Conservation (phyloP, 2,329 filamentous ascomycete species). For the Colletotrichum spinosum region DNA sequence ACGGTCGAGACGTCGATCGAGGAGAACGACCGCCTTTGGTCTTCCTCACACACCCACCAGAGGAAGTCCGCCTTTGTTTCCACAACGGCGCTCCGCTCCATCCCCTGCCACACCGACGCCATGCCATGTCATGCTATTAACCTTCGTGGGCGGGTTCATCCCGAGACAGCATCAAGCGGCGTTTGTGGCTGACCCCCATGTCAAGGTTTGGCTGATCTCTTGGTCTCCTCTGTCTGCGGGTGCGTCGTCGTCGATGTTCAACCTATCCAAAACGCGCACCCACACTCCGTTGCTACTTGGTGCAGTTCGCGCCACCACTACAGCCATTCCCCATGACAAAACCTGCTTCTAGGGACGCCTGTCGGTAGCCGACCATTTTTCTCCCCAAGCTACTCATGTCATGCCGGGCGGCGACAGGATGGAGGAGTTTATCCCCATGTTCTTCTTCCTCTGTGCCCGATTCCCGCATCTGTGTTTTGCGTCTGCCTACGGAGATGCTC, state of each 20-base stretch:
- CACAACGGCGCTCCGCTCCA: slow-evolving; percentile 9
- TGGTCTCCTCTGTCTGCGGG: background rate
- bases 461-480: background rate
- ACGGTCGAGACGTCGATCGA: too few species aligned
- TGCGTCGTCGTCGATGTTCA: slow-evolving; percentile 12
- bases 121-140: too few species aligned
- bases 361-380: slow-evolving; percentile 3
- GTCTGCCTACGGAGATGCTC: slow-evolving; percentile 1
- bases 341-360: background rate
- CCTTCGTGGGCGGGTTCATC: background rate
- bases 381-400: slow-evolving; percentile 12
- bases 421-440: slow-evolving; percentile 26
- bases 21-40: too few species aligned
- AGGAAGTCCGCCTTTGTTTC: background rate
- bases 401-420: slow-evolving; percentile 16
- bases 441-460: background rate
- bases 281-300: background rate
- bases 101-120: too few species aligned
- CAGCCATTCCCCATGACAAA: slow-evolving; percentile 18
- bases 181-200: slow-evolving; percentile 29
- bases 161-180: slow-evolving; percentile 21
- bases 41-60: too few species aligned
- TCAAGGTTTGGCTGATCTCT: slow-evolving; percentile 25
- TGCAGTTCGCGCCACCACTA: slow-evolving; percentile 9
- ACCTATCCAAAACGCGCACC: slow-evolving; percentile 4